Base-by-base conservation (phyloP, 2,329 filamentous ascomycete genomes). In the Hymenotorrendiella dingleyae region DNA sequence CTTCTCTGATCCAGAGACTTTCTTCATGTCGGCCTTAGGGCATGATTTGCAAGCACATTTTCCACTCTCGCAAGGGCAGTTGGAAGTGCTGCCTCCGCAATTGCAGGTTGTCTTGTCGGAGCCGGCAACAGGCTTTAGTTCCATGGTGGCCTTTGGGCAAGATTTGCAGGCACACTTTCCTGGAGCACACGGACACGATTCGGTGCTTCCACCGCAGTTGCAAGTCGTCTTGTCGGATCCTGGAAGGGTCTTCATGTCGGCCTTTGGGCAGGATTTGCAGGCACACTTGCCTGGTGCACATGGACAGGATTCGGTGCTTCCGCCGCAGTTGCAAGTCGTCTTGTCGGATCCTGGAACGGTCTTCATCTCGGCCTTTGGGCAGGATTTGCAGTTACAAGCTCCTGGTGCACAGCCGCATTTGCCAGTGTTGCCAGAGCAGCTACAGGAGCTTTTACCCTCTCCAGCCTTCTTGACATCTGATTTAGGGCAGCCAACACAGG, bases 141-240 rank as follows among this genome's bases (percentile, higher is more conserved):
- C 52, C 63, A 10, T 63, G 3, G 36, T 54, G 50, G 65, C 64
- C 64, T 69, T 71, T 34, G 61, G 62, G 53, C 68, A 71, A 37
- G 59, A 64, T 21, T 55, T 55, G 56, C 67, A 36, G 24, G 55
- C 61, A 51, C 61, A 65, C 34, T 57, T 54, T 28, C 63, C 64
- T 12, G 58, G 53, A 24, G 52, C 57, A 46, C 66, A 68, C 10
- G 54, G 53, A 40, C 65, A 68, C n/a, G 48, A 49, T 6, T 61
- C 51, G 22, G 54, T 54, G 35, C 59, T 57, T 42, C 62, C 67
- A 23, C 57, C 62, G 51, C 62, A 66, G 27, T 58, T 54, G 44
- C 67, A 67, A 10, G 57, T 62, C 3, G 64, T 64, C 56, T 66
- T 66, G 29, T 64, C 60, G 5, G 59, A 60, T 8, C 53, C 63